Base-by-base conservation (phyloP, 164 flowering plant genomes). In the Vitis rupestris region DNA sequence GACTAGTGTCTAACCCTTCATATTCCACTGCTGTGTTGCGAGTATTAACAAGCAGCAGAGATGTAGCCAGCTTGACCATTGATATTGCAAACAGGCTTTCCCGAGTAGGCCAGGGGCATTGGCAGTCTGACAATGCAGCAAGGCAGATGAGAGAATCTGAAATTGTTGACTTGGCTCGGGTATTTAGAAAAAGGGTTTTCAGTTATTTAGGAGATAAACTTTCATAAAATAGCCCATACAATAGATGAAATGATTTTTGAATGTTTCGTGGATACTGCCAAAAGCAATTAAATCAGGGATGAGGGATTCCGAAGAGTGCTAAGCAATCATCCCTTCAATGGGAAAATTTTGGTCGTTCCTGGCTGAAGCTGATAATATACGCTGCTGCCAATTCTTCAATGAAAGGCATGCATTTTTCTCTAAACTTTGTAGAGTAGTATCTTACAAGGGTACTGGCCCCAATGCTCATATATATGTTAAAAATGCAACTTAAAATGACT, bases 1-100 rank as follows among this genome's bases (percentile, higher is more conserved):
- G 97, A 80, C 78, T 91, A 27, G 96, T 84, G 10, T 91, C 99
- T 2, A 85, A 80, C 66, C 85, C 94, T 14, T 64, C 66, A 13
- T 86, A 82, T 74, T 86, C 92, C 0, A 48, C 82, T 3, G 68
- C 81, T 31, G 86, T 83, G 51, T 79, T 93, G 79, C 76, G 80
- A 61, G 71, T 73, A 29, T 69, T 95, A 61, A 85, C 94, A 30
- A 81, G 72, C 67, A 80, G 85, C 73, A 82, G 96, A 77, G 90
- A 87, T 17, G 81, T 84, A 74, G 83, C 87, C 48, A 83, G 82
- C 75, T 76, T 85, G 78, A 83, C 92, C n/a, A 67, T 89, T 64
- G 91, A 88, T 64, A 73, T 86, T 19, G 86, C 92, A 15, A 85
- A 77, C 73, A 82, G 90, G 73, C 75, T 90, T 64, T 87, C 89